Conservation (phyloP, 2,329 filamentous ascomycete species). For the Blumeria hordei region DNA sequence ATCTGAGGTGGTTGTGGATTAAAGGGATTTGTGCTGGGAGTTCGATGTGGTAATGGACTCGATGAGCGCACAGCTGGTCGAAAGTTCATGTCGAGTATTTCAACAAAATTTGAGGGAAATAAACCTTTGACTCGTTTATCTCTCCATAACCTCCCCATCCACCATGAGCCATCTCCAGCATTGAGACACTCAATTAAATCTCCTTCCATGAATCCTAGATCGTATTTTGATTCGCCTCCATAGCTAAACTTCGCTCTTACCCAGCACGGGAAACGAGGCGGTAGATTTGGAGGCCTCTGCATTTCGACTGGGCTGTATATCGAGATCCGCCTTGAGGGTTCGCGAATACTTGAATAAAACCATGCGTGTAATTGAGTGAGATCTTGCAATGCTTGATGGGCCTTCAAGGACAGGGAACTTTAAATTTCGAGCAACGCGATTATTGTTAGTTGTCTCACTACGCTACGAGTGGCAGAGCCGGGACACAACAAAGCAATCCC, state of each 20-base stretch:
- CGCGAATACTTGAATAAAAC: conserved; percentile 3
- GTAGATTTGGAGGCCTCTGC: conserved; percentile 35
- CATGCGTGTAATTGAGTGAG: conserved; percentile 3
- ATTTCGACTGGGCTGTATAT: conserved; percentile 15
- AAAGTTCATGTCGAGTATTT: conserved; percentile 66
- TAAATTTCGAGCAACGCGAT: too few species aligned
- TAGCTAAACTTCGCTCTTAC: conserved; percentile 59
- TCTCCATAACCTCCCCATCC: conserved; percentile 76
- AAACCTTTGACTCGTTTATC: conserved; percentile 78
- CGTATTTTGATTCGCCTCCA: conserved; percentile 32
- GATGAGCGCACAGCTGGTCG: conserved; percentile 43
- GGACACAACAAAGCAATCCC: too few species aligned
- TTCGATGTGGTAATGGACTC: conserved; percentile 21
- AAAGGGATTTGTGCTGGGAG: conserved; percentile 14
- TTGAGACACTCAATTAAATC: conserved; percentile 97
- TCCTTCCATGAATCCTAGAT: conserved; percentile 90
- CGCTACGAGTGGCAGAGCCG: too few species aligned
- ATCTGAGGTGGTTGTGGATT: conserved; percentile 12
- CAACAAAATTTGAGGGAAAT: conserved; percentile 94
- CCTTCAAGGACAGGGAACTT: background rate
- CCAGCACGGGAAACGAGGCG: conserved; percentile 71
- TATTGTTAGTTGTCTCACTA: too few species aligned
- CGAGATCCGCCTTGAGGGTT: conserved; percentile 2
- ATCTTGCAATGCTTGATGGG: conserved; percentile 4
- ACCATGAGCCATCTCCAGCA: conserved; percentile 93